These are phyloP conservation scores for Verticillium longisporum DNA, from an alignment of 2,329 filamentous ascomycete species.

Conservation along the genomic window DNA sequence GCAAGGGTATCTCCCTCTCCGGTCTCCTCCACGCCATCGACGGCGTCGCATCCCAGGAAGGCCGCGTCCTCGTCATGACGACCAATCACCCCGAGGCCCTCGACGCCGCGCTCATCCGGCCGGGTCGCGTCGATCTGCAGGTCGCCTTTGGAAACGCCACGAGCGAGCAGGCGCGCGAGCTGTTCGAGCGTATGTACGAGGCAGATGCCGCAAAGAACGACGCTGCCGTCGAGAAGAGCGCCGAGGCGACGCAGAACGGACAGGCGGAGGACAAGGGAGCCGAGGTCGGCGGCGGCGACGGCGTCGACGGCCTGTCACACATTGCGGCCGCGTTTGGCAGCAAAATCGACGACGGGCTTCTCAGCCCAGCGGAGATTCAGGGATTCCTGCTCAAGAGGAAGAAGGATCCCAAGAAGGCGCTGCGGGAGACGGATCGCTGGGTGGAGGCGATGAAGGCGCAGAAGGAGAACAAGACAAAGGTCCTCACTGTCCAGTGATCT, in stretches of 20 bases:
- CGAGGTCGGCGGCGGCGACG: neutral
- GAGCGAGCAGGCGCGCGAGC: conserved; percentile 43
- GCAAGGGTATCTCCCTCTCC: conserved; percentile 62
- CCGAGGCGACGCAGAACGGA: conserved; percentile 2
- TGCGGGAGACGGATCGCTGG: conserved; percentile 47
- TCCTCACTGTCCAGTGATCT: conserved; percentile 18
- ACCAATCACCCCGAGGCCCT: conserved; percentile 70
- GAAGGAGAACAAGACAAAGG: conserved; percentile 42
- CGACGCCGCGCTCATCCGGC: conserved; percentile 66
- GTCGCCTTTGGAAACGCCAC: conserved; percentile 15
- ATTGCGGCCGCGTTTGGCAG: conserved; percentile 43
- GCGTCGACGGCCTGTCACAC: conserved; percentile 29
- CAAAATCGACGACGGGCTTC: conserved; percentile 42
- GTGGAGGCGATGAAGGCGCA: conserved; percentile 42
- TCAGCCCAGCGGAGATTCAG: conserved; percentile 58
- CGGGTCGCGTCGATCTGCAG: conserved; percentile 30
- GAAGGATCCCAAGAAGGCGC: conserved; percentile 47
- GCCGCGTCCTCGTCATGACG: conserved; percentile 74
- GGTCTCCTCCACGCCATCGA: conserved; percentile 80
- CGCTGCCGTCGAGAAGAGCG: neutral
- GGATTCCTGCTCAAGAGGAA: conserved; percentile 59
- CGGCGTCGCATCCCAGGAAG: conserved; percentile 73
- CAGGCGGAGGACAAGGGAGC: neutral
- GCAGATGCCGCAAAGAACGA: conserved; percentile 9
- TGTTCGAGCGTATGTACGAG: conserved; percentile 58